These are phyloP conservation scores for Suillus paluster DNA, from an alignment of 768 basidiomycete genomes.

Conservation along the genomic window DNA sequence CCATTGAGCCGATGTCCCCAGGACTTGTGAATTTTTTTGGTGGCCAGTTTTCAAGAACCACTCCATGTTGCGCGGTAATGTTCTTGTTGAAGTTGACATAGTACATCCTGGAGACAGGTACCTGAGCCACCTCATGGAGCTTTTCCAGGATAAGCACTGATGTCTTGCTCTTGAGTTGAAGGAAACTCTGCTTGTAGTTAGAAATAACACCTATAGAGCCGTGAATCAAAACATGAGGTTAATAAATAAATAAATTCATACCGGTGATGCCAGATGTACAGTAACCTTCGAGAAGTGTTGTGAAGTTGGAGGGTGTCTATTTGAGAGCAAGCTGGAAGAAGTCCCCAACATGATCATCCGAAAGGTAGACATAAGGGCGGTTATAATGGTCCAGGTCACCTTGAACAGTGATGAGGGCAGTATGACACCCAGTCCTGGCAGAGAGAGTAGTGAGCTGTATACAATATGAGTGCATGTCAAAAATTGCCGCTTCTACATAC, in stretches of 20 bases:
- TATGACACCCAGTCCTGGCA: background rate
- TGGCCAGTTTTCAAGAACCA: conserved; percentile 24
- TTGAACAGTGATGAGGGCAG: background rate
- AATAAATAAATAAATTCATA: background rate
- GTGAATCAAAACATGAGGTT: too few species aligned
- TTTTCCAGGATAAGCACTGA: background rate
- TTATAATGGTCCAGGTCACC: background rate
- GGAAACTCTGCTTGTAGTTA: background rate
- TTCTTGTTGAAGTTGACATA: conserved; percentile 21
- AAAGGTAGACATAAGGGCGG: background rate
- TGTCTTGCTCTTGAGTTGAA: background rate
- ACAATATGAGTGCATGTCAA: background rate
- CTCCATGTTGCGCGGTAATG: conserved; percentile 15
- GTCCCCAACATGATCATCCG: background rate
- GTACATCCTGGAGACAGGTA: conserved; percentile 16
- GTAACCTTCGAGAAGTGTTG: background rate
- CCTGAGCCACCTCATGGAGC: conserved; percentile 1
- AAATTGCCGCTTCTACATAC: background rate
- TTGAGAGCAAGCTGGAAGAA: background rate
- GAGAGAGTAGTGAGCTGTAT: background rate
- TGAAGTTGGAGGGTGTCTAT: background rate
- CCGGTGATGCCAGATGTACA: background rate
- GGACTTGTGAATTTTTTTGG: conserved; percentile 15
- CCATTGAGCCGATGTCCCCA: background rate
- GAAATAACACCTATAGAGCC: background rate